Evolutionary conservation across 1,139 yeast genomes (phyloP), one percentile per base, ranked within the genome.

Genomic region (Candida sp.): DNA sequence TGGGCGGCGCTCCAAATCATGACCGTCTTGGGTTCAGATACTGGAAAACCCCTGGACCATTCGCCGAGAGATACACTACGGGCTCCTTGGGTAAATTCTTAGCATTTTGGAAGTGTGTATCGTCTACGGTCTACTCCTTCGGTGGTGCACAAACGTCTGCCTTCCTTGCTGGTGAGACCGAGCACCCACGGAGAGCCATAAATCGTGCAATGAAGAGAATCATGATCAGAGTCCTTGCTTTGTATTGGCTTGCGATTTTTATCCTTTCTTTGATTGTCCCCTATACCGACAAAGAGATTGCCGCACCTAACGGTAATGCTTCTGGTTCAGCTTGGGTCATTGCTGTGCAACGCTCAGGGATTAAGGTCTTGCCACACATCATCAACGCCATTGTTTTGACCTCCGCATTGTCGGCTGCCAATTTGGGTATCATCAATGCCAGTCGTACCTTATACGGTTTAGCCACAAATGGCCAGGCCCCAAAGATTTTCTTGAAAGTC

Each of bases 351-450:
- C 69, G 72, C 46, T 83, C 84, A 2, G 80, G 81, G 28, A 81
- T 81, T 51, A 69, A 66, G 41, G 83, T 71, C 1, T 63, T 82
- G 30, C 83, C 83, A 9, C 78, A 76, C 56, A 70, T 82, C 49
- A 72, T 81, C 56, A 81, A 81, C 60, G 85, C 75, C 2, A 73
- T 77, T 52, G 77, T 80, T 37, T 61, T 81, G 48, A 71, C 81
- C 0, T 78, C 84, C 40, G 85, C 85, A 1, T 77, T 80, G 68
- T 77, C 84, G 12, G 80, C 84, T 5, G 84, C 78, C 27, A 81
- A 80, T 56, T 71, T 78, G 4, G 67, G 67, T 30, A 59, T 80
- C 51, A 70, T 74, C 41, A 72, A 72, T 27, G 69, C 77, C 17
- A 68, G 84, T 2, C 69, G 86, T 64, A 63, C 73, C 3, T 58